Evolutionary conservation across 805 yeast genomes (phyloP), one percentile per base, ranked within the genome.

Genomic region (Metschnikowia kunwiensis): DNA sequence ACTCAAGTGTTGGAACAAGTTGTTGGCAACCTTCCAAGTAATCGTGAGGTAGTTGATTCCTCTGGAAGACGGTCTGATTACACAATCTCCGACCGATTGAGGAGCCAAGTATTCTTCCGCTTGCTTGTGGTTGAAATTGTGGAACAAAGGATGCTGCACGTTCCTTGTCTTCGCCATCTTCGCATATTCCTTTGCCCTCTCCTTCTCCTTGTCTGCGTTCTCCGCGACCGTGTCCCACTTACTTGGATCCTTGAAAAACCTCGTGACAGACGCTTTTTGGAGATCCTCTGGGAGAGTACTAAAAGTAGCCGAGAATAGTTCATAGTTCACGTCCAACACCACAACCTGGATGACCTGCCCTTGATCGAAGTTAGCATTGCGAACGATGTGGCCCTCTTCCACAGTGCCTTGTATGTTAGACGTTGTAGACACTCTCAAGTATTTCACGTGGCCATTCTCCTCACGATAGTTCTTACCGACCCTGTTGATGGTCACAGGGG

Each of bases 1-100:
- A 50, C 88, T 93, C 46, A 93, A 68, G 58, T 93, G 97, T 58
- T 93, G 97, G 64, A 83, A 93, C 44, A 91, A 65, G 57, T 82
- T 84, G 55, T 86, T 91, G 42, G 86, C 93, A 30, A 93, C 89
- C 58, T 93, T 93, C 97, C 97, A 93, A 0, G 99, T 91, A 27
- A 91, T 81, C 2, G 96, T 88, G 49, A 93, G 72, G 60, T 81
- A 96, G 45, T 86, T 85, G 30, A 76, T 72, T 27, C 98, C 98
- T 44, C 81, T 78, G 7, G 95, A 86, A 0, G 97, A 87, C 13
- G 97, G 99, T 49, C 99, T 77, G 38, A 93, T 84, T 14, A 93
- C 95, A 63, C 87, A 77, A 50, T 86, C 95, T 35, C 99, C 99
- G 46, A 89, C 82, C 27, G 81, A 77, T 56, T 83, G 76, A 16